Evolutionary conservation across 768 basidiomycete species (phyloP), one percentile per base, ranked within the genome.

Genomic region (Kwoniella europaea): DNA sequence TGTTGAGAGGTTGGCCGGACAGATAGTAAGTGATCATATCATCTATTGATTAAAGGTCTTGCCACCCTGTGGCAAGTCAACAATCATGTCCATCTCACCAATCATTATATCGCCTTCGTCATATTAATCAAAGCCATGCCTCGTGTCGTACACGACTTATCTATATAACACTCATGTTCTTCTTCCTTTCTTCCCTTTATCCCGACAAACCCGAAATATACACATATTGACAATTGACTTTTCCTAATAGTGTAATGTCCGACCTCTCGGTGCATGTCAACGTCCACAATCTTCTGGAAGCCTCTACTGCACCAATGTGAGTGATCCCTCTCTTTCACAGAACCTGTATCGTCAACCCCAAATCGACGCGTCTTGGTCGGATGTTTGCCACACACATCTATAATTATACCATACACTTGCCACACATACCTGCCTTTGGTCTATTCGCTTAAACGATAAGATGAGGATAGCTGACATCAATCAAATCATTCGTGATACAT

Each of bases 281-380:
- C 53, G 67, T 41, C 53, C 62, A 9, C 71, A 72, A 43, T 27
- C 56, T 10, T 13, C 52, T 12, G 67, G 64, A 12, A 60, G 62
- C n/a, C 27, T 72, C 10, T 72, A 65, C 59, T 72, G 71, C 63
- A 56, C 41, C 27, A 44, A 44, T 44, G 71, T 72, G 52, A 72
- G 71, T 63, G 22, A 55, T 43, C n/a, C 18, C 50, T 22, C 35
- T 9, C 15, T 52, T 27, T 20, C n/a, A 43, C 10, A 35, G 1
- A 42, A 42, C 35, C 29, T 24, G 20, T 41, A 44, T 42, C 54
- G 52, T 20, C 16, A 13, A 20, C 65, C 50, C 65, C 35, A 20
- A 56, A 56, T 42, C 56, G 53, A 44, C 41, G 41, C 42, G 42
- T 67, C 42, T 42, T 59, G 43, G 27, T 46, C 59, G 59, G 59